phyloP scores from a whole-genome alignment of 768 basidiomycete genomes.

The Suillus occidentalis region DNA sequence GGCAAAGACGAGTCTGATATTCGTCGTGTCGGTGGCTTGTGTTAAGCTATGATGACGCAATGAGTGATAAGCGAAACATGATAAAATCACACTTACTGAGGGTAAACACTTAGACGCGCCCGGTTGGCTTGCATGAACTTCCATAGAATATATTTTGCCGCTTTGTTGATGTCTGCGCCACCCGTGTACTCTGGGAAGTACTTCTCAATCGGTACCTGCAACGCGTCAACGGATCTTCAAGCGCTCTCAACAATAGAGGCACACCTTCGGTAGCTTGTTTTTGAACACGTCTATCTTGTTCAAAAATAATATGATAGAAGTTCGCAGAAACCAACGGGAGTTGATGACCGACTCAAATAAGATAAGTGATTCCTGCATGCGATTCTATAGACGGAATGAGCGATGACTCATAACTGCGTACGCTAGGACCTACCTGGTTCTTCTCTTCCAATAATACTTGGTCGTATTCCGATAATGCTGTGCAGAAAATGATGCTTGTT shows the following conservation, averaged over 20 bases:
- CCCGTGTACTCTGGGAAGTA: constrained; percentile 91
- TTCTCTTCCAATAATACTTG: constrained; percentile 67
- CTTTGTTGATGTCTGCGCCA: constrained; percentile 88
- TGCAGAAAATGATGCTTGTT: constrained; percentile 78
- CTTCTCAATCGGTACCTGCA: constrained; percentile 67
- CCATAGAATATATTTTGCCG: constrained; percentile 94
- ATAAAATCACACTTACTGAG: constrained; percentile 60
- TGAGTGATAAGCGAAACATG: not conserved
- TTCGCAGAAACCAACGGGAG: constrained; percentile 72
- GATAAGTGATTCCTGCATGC: constrained; percentile 72
- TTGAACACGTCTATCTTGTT: constrained; percentile 81
- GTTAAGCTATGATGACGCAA: constrained; percentile 53
- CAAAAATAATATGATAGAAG: constrained; percentile 65
- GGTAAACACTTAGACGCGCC: constrained; percentile 83
- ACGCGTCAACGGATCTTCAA: not conserved
- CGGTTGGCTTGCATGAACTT: constrained; percentile 91
- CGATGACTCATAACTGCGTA: constrained; percentile 6
- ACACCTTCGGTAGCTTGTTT: constrained; percentile 60
- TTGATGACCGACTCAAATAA: constrained; percentile 81
- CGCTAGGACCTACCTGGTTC: constrained; percentile 26
- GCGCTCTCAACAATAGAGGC: not conserved
- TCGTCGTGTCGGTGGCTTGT: constrained; percentile 86
- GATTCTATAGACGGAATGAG: constrained; percentile 46
- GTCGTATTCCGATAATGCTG: constrained; percentile 74
- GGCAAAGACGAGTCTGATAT: constrained; percentile 79